Evolutionary conservation across 1,284 basidiomycete genomes (phyloP), one percentile per base, ranked within the genome.

Genomic region (Phaffia rhodozyma): DNA sequence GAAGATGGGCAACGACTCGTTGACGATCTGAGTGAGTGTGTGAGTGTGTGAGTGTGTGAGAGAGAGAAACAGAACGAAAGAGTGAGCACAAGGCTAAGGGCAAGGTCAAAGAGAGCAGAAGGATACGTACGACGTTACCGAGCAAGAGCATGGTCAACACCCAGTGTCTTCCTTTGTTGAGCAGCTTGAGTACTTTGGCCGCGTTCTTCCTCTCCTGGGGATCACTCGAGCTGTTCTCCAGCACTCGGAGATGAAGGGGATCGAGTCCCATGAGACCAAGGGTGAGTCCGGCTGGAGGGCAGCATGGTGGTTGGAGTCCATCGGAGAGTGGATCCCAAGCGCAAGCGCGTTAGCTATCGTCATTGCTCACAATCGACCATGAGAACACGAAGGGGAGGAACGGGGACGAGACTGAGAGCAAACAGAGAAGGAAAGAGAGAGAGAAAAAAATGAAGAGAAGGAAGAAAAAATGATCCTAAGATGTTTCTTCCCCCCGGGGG

Each of bases 1-100:
- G 70, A 97, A 91, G 71, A 97, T 85, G 34, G 93, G 92, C 4
- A 97, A 82, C 3, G 89, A 84, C 76, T 93, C 91, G 75, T 92
- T 92, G 69, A 86, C 85, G 69, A 93, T 89, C 89, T 74, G 55
- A 9, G 11, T 16, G 52, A 53, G 50, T 4, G 13, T 20, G 6
- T 11, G 47, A 34, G 0, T 16, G 30, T 9, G n/a, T 18, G 32
- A 29, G 48, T 21, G 9, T 11, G 13, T 32, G 20, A 18, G 30
- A 27, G 34, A 53, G 55, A n/a, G 20, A 11, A 25, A 30, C 18
- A 34, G 2, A 21, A 50, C n/a, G 6, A 63, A 30, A 65, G 18
- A 56, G 5, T 23, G 48, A 55, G 54, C 62, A 52, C 54, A 63
- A 56, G 58, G 61, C 29, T 20, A 18, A 27, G 9, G 13, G 21